phyloP scores from a whole-genome alignment of 768 basidiomycete species.

The Trametes sanguinea region DNA sequence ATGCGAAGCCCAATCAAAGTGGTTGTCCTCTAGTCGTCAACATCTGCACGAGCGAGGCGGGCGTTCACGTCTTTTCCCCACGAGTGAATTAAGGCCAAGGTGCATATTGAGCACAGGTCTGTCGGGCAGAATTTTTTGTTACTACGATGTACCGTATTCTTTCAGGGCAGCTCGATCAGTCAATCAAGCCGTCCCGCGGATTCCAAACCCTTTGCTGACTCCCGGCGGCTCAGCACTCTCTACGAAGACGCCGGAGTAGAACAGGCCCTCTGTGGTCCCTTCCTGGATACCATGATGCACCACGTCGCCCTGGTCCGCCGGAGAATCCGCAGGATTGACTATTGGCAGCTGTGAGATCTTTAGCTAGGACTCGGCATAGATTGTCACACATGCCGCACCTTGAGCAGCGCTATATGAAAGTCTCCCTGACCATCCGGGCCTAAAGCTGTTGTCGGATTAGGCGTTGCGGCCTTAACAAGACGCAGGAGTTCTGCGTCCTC shows the following conservation, averaged over 20 bases:
- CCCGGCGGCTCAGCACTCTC: slow-evolving; percentile 40
- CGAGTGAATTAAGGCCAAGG: too few relatives aligned
- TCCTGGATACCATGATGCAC: slow-evolving; percentile 62
- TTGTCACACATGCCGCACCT: slow-evolving; percentile 39
- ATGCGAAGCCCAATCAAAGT: too few relatives aligned
- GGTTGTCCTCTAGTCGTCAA: too few relatives aligned
- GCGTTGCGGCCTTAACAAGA: slow-evolving; percentile 43
- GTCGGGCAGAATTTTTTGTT: too few relatives aligned
- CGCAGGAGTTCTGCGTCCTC: slow-evolving; percentile 39
- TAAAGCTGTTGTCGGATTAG: slow-evolving; percentile 42
- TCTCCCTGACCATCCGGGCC: slow-evolving; percentile 56
- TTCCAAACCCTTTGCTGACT: slow-evolving; percentile 36
- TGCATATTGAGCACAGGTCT: too few relatives aligned
- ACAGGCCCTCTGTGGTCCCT: slow-evolving; percentile 52
- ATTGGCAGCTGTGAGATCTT: slow-evolving; percentile 48
- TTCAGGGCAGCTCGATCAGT: too few relatives aligned
- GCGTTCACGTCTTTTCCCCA: too few relatives aligned
- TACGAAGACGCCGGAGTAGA: slow-evolving; percentile 62
- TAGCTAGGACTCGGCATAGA: neutral
- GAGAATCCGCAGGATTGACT: slow-evolving; percentile 46
- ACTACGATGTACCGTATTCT: too few relatives aligned
- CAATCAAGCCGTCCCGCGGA: neutral
- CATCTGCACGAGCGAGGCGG: too few relatives aligned
- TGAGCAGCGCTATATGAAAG: slow-evolving; percentile 62
- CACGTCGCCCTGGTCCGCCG: slow-evolving; percentile 53